A percentile compares a stretch with the other conserved stretches of the same genome.
phyloP scores from a whole-genome alignment of 805 yeast species.

The Wickerhamomyces hampshirensis region DNA sequence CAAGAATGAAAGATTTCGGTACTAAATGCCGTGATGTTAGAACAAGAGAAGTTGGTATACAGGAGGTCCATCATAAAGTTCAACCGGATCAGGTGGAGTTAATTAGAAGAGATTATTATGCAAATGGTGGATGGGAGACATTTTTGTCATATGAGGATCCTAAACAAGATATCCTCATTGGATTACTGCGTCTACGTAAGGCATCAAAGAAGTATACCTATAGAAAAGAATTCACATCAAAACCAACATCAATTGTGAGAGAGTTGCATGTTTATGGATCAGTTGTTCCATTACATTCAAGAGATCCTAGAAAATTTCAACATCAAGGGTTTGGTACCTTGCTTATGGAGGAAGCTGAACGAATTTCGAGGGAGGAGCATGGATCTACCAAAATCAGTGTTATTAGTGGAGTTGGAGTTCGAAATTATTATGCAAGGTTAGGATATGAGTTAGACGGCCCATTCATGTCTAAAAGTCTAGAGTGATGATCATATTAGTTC shows the following conservation, averaged over 20 bases:
- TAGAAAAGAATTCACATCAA: slow-evolving; percentile 78
- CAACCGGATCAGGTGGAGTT: slow-evolving; percentile 96
- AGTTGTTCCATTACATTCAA: slow-evolving; percentile 91
- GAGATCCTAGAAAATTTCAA: slow-evolving; percentile 97
- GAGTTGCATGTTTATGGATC: slow-evolving; percentile 97
- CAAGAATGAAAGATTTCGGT: slow-evolving; percentile 98
- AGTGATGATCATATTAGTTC: slow-evolving; percentile 1
- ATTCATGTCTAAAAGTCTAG: slow-evolving; percentile 76
- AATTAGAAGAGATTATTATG: slow-evolving; percentile 91
- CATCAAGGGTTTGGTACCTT: slow-evolving; percentile 98
- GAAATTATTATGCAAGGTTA: slow-evolving; percentile 88
- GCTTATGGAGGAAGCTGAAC: slow-evolving; percentile 96
- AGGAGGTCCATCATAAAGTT: slow-evolving; percentile 95
- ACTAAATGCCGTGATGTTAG: slow-evolving; percentile 94
- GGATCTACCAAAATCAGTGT: slow-evolving; percentile 89
- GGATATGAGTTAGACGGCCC: slow-evolving; percentile 96
- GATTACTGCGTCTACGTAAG: slow-evolving; percentile 79
- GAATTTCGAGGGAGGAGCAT: slow-evolving; percentile 93
- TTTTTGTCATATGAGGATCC: slow-evolving; percentile 96
- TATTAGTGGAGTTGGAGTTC: slow-evolving; percentile 95
- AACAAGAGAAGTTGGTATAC: slow-evolving; percentile 97
- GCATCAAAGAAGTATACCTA: slow-evolving; percentile 87
- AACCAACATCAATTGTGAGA: slow-evolving; percentile 91
- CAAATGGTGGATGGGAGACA: slow-evolving; percentile 99
- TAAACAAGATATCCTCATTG: slow-evolving; percentile 90